phyloP scores from a whole-genome alignment of 176 grass and related monocot species.

The Ampelocalamus luodianensis region DNA sequence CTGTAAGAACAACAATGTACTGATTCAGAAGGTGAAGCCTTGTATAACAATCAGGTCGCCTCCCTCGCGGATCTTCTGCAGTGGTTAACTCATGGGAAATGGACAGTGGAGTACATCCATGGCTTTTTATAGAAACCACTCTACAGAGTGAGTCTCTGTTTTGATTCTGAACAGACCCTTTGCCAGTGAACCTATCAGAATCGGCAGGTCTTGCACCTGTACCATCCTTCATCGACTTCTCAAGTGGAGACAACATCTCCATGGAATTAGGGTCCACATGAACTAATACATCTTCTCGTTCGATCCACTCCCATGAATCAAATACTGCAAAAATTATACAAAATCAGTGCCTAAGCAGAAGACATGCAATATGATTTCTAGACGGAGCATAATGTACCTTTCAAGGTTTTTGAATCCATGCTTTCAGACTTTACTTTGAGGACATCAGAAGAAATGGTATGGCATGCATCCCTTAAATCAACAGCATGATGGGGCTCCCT shows the following conservation, averaged over 20 bases:
- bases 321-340: slow-evolving; percentile 50
- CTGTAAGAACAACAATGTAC: slow-evolving; percentile 57
- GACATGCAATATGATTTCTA: slow-evolving; percentile 21
- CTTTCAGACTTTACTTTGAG: slow-evolving; percentile 43
- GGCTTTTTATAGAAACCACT: slow-evolving; percentile 31
- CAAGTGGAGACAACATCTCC: slow-evolving; percentile 53
- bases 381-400: slow-evolving; percentile 33
- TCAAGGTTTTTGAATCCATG: slow-evolving; percentile 36
- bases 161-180: slow-evolving; percentile 43
- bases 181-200: slow-evolving; percentile 35
- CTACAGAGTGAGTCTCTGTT: slow-evolving; percentile 27
- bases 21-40: slow-evolving; percentile 64
- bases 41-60: slow-evolving; percentile 41
- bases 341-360: slow-evolving; percentile 35
- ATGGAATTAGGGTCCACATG: slow-evolving; percentile 51
- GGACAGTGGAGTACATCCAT: slow-evolving; percentile 33
- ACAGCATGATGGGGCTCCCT: slow-evolving; percentile 1
- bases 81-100: slow-evolving; percentile 14
- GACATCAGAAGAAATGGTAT: slow-evolving; percentile 37
- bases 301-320: slow-evolving; percentile 77
- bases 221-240: slow-evolving; percentile 50
- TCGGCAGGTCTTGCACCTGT: slow-evolving; percentile 38
- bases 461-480: slow-evolving; percentile 33
- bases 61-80: slow-evolving; percentile 50
- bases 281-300: slow-evolving; percentile 75